A percentile compares a stretch with the other conserved stretches of the same genome.
Conservation (phyloP, 2,329 filamentous ascomycete species). For the Tolypocladium guangdongense region DNA sequence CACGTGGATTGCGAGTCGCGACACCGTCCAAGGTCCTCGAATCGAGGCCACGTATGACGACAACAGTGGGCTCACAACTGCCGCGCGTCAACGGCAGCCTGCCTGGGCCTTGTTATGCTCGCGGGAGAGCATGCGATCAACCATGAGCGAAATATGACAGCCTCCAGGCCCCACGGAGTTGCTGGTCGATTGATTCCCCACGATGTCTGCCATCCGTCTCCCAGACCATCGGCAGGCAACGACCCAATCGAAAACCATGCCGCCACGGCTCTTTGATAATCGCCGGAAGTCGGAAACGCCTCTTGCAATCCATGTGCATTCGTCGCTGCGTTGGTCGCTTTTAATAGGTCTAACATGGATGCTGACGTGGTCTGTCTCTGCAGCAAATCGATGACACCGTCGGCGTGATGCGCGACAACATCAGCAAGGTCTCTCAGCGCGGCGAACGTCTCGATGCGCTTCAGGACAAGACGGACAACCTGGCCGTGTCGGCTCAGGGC, state of each 20-base stretch:
- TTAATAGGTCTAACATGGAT: not conserved
- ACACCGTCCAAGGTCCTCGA: not conserved
- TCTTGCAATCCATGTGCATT: not conserved
- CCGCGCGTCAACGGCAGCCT: not conserved
- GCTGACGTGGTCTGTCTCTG: conserved; percentile 8
- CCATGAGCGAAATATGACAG: not conserved
- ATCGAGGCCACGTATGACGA: not conserved
- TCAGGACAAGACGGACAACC: conserved; percentile 89
- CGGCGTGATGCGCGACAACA: conserved; percentile 92
- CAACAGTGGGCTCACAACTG: not conserved
- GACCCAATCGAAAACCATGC: no score
- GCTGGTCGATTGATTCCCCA: not conserved
- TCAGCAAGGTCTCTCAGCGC: conserved; percentile 91
- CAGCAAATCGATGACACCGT: conserved; percentile 98
- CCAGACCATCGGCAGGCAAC: not conserved
- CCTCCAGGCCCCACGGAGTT: not conserved
- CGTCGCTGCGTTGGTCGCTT: not conserved
- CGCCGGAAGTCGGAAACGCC: no score
- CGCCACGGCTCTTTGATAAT: not conserved
- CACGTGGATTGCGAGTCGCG: not conserved
- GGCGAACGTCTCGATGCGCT: conserved; percentile 79
- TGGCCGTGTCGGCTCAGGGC: conserved; percentile 84
- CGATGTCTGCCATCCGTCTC: not conserved
- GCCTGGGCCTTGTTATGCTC: not conserved
- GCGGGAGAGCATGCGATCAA: not conserved